phyloP scores from a whole-genome alignment of 306 rosid species.

The Betula pendula region DNA sequence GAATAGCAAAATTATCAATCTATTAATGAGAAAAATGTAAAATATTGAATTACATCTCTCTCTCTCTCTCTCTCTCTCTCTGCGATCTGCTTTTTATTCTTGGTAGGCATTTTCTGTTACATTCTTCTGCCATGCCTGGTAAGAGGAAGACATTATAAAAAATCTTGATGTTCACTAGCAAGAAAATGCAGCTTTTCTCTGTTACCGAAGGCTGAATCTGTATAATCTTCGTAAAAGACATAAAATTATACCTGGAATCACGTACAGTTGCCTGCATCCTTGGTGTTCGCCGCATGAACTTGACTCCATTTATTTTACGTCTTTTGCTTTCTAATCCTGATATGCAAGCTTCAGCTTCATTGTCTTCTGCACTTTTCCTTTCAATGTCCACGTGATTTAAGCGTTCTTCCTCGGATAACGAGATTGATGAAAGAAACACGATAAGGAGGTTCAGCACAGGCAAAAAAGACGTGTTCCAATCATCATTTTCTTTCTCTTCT shows the following conservation, averaged over 20 bases:
- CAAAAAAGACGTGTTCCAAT: constrained; percentile 24
- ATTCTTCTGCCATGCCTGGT: constrained; percentile 49
- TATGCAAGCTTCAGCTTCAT: constrained; percentile 20
- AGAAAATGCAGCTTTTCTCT: background rate
- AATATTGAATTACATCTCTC: background rate
- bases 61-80: background rate
- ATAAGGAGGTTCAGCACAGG: constrained; percentile 49
- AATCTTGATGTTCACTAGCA: background rate
- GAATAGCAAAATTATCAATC: background rate
- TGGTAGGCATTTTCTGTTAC: constrained; percentile 11
- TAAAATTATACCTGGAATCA: constrained; percentile 43
- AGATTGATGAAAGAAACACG: constrained; percentile 42
- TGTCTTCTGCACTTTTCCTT: background rate
- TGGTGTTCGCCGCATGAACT: constrained; percentile 23
- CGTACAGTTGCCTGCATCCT: constrained; percentile 26
- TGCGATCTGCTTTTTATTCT: background rate
- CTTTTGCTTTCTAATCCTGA: constrained; percentile 19
- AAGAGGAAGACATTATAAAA: background rate
- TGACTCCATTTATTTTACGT: constrained; percentile 31
- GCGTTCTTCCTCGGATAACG: constrained; percentile 31
- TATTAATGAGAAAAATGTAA: background rate
- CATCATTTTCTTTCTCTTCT: constrained; percentile 16
- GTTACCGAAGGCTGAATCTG: background rate
- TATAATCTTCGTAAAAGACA: background rate
- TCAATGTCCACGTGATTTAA: background rate